Evolutionary conservation across 108 stramenopile genomes (phyloP).

Genomic region (Pseudonitzschia multiseries): DNA sequence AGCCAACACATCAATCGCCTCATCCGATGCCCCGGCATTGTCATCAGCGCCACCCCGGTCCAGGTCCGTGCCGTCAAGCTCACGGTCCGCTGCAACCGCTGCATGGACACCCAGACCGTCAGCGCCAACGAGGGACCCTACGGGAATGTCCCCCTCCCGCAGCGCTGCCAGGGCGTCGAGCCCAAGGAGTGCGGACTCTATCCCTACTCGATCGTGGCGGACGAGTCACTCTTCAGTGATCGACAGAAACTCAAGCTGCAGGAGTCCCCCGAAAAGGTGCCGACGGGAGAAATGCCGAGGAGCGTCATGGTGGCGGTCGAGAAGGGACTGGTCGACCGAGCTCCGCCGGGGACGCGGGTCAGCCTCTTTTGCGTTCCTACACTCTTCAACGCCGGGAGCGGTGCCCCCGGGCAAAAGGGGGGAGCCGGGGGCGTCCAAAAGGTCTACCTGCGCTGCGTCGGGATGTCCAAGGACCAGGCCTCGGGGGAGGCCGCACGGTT

Average conservation of each 20-base stretch:
- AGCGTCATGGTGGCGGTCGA: constrained; percentile 91
- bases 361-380: constrained; percentile 89
- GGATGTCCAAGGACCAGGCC: constrained; percentile 79
- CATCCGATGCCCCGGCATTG: constrained; percentile 94
- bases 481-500: constrained; percentile 85
- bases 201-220: constrained; percentile 90
- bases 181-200: constrained; percentile 76
- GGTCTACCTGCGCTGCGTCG: constrained; percentile 89
- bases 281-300: constrained; percentile 97
- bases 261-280: constrained; percentile 91
- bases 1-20: constrained; percentile 93
- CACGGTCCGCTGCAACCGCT: constrained; percentile 82
- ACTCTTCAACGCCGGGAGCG: constrained; percentile 57
- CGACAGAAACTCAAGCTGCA: constrained; percentile 97
- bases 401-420: constrained; percentile 26
- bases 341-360: constrained; percentile 95
- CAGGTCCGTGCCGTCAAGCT: constrained; percentile 83
- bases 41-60: constrained; percentile 87
- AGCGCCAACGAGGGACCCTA: constrained; percentile 56
- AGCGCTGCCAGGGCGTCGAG: constrained; percentile 49
- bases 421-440: constrained; percentile 35
- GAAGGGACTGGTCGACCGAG: constrained; percentile 87
- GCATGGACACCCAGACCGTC: constrained; percentile 62
- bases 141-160: constrained; percentile 58
- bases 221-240: constrained; percentile 91